phyloP scores from a whole-genome alignment of 75 land plant genomes.

The Pinus albicaulis region DNA sequence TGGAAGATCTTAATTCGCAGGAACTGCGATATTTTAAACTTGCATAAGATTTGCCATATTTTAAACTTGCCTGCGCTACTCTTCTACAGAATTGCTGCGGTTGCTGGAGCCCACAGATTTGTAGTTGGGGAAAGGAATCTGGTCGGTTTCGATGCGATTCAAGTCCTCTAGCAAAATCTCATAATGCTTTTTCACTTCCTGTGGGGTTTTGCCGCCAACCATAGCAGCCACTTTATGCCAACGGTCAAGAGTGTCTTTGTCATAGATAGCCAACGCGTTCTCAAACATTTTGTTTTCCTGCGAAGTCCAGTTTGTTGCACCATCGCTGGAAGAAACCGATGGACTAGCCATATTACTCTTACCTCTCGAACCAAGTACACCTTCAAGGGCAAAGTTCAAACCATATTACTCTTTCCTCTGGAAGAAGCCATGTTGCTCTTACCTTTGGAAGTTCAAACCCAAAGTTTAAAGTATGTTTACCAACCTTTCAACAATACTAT shows the following conservation, averaged over 20 bases:
- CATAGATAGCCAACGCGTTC: conserved; percentile 41
- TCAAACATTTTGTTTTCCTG: conserved; percentile 58
- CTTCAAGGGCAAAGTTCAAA: too few species aligned
- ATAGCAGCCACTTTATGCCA: conserved; percentile 59
- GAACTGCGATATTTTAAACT: too few species aligned
- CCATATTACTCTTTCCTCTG: accelerated
- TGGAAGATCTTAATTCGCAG: too few species aligned
- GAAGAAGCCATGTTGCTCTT: too few species aligned
- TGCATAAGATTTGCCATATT: too few species aligned
- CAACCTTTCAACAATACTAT: too few species aligned
- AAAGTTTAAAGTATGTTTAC: too few species aligned
- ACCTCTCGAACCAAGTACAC: too few species aligned
- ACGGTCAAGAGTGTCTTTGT: conserved; percentile 45
- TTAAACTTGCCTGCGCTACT: not conserved
- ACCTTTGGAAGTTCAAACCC: too few species aligned
- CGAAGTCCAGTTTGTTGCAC: conserved; percentile 28
- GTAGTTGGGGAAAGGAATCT: conserved; percentile 42
- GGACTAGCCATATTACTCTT: too few species aligned
- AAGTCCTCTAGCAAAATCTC: conserved; percentile 49
- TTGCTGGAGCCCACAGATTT: not conserved
- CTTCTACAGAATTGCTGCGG: not conserved
- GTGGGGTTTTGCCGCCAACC: conserved; percentile 49
- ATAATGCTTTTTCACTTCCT: conserved; percentile 57
- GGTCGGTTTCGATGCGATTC: conserved; percentile 42
- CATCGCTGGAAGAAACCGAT: too few species aligned